These are phyloP conservation scores for Gossypium raimondii DNA, from an alignment of 345 rosid species.

Conservation along the genomic window DNA sequence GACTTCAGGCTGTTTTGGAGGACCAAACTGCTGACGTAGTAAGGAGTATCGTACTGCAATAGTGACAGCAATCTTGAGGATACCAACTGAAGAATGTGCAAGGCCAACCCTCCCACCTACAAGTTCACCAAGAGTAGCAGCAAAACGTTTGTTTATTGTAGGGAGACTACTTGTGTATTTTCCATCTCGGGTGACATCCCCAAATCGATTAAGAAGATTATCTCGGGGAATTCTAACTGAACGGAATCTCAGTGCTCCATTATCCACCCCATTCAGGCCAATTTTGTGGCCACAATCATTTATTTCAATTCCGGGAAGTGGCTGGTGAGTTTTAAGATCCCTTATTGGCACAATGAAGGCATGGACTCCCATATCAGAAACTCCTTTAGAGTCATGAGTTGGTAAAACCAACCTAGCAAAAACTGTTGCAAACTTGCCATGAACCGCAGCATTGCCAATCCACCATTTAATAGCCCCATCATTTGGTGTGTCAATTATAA, in stretches of 20 bases:
- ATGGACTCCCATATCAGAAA: conserved; percentile 92
- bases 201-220: conserved; percentile 94
- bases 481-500: conserved; percentile 72
- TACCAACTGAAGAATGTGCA: conserved; percentile 82
- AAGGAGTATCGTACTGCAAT: conserved; percentile 88
- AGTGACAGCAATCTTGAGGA: conserved; percentile 73
- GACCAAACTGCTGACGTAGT: conserved; percentile 94
- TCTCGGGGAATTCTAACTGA: conserved; percentile 92
- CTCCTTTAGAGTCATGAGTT: conserved; percentile 71
- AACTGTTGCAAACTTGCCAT: conserved; percentile 93
- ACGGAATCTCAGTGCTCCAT: conserved; percentile 85
- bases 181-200: conserved; percentile 90
- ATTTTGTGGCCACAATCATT: conserved; percentile 95
- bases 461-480: conserved; percentile 99
- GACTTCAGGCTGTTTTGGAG: conserved; percentile 92
- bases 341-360: conserved; percentile 96
- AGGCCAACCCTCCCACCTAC: conserved; percentile 96
- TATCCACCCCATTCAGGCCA: conserved; percentile 95
- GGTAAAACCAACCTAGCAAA: conserved; percentile 85
- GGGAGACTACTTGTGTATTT: conserved; percentile 90
- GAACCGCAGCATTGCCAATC: conserved; percentile 99
- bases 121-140: conserved; percentile 95
- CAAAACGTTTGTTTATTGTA: conserved; percentile 88
- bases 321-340: conserved; percentile 73
- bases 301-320: conserved; percentile 87